Conservation (phyloP, 495 filamentous ascomycete genomes). For the Penicillium egyptiacum region DNA sequence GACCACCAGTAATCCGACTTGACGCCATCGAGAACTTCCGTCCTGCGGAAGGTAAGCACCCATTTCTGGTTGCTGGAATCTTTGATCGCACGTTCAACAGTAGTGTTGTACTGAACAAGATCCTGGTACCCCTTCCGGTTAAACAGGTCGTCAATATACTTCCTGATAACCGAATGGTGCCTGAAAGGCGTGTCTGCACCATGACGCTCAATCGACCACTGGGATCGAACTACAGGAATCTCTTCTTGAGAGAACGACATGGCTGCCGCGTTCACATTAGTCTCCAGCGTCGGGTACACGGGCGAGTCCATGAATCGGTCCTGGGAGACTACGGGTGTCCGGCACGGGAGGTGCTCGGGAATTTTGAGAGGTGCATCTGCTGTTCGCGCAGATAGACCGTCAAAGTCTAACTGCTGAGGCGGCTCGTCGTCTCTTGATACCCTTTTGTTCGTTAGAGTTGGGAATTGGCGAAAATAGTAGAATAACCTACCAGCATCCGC, state of each 20-base stretch:
- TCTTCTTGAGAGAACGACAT: conserved; percentile 45
- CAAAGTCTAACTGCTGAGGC: conserved; percentile 37
- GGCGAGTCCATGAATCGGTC: conserved; percentile 52
- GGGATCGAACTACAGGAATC: conserved; percentile 35
- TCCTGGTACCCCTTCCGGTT: conserved; percentile 35
- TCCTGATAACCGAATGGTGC: conserved; percentile 38
- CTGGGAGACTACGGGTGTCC: conserved; percentile 39
- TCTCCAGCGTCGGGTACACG: conserved; percentile 41
- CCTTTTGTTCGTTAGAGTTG: conserved; percentile 27
- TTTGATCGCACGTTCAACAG: conserved; percentile 42
- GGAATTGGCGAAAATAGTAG: not conserved
- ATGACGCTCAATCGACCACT: conserved; percentile 38
- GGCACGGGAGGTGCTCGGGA: conserved; percentile 46
- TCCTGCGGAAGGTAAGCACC: conserved; percentile 38
- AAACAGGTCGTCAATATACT: conserved; percentile 43
- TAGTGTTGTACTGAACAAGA: conserved; percentile 44
- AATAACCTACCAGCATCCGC: conserved; percentile 56
- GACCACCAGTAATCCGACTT: conserved; percentile 46
- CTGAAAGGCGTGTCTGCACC: conserved; percentile 42
- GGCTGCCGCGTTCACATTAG: conserved; percentile 40
- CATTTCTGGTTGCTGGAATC: conserved; percentile 30
- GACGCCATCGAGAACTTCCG: conserved; percentile 16
- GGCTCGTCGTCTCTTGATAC: conserved; percentile 41
- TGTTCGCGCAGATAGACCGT: conserved; percentile 42
- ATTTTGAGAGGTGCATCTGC: conserved; percentile 51